These are phyloP conservation scores for Ophiocordyceps sinensis DNA, from an alignment of 2,329 filamentous ascomycete species.

Conservation along the genomic window DNA sequence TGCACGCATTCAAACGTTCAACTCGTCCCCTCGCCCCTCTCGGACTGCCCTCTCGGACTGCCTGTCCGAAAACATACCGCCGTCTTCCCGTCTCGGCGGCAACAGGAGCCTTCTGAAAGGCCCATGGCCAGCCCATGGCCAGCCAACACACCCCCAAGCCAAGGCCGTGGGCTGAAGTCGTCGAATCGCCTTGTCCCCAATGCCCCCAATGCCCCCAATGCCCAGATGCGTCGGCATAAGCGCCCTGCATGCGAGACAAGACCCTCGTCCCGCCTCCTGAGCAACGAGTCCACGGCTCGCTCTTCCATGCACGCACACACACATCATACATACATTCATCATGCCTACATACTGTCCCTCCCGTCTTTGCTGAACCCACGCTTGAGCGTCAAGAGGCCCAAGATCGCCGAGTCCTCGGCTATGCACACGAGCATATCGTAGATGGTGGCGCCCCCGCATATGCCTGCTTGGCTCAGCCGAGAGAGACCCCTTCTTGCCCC, in stretches of 20 bases:
- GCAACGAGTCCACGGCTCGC: neutral
- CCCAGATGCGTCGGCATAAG: conserved; percentile 1
- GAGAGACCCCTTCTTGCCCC: neutral
- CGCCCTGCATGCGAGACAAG: conserved; percentile 3
- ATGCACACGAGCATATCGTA: conserved; percentile 13
- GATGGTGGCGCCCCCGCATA: conserved; percentile 3
- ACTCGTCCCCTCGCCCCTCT: no score
- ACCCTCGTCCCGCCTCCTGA: neutral
- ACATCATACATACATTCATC: no score
- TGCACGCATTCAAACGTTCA: no score
- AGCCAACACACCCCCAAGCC: neutral
- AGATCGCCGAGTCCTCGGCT: conserved; percentile 23
- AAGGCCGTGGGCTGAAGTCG: neutral
- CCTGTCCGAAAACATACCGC: no score
- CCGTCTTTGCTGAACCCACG: neutral
- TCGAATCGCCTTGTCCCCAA: conserved; percentile 1
- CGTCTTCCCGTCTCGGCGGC: conserved; percentile 14
- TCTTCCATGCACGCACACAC: neutral
- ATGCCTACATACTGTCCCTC: neutral
- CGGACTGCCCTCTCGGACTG: no score
- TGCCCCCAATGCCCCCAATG: no score
- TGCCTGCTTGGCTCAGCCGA: neutral
- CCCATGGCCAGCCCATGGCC: conserved; percentile 13
- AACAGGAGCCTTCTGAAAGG: conserved; percentile 25
- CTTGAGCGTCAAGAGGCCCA: no score